Conservation (phyloP, 2,329 filamentous ascomycete genomes). For the Sarocladiaceae sp. region DNA sequence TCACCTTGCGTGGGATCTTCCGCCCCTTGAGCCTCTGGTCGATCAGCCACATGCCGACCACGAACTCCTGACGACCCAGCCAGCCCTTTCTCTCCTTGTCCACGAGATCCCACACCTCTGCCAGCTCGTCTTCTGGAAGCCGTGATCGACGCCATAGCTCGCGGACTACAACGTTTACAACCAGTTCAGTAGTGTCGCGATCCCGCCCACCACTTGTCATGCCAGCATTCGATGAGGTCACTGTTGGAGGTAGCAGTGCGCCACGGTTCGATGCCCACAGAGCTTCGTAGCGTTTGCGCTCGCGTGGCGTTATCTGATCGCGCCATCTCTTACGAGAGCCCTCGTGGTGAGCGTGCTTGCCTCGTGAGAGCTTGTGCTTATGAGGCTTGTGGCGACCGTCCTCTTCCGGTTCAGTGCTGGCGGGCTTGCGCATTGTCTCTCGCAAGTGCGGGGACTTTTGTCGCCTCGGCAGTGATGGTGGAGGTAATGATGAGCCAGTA, state of each 20-base stretch:
- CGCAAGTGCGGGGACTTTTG: slow-evolving; percentile 53
- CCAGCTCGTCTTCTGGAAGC: slow-evolving; percentile 62
- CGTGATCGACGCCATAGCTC: slow-evolving; percentile 74
- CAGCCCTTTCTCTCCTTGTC: slow-evolving; percentile 51
- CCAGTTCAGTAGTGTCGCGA: slow-evolving; percentile 40
- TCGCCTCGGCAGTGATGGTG: slow-evolving; percentile 32
- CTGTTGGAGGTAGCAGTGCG: slow-evolving; percentile 33
- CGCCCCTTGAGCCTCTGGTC: slow-evolving; percentile 76
- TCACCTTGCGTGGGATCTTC: slow-evolving; percentile 69
- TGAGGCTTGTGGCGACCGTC: slow-evolving; percentile 43
- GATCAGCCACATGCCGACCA: slow-evolving; percentile 78
- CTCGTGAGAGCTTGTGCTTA: slow-evolving; percentile 46
- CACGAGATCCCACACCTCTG: slow-evolving; percentile 74
- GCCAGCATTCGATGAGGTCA: slow-evolving; percentile 10
- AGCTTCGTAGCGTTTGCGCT: slow-evolving; percentile 78
- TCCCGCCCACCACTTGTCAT: slow-evolving; percentile 12
- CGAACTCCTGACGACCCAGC: slow-evolving; percentile 67
- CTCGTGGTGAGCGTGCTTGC: slow-evolving; percentile 71
- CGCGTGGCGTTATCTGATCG: slow-evolving; percentile 65
- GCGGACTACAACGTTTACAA: slow-evolving; percentile 64
- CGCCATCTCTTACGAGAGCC: slow-evolving; percentile 73
- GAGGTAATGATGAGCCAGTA: slow-evolving; percentile 29
- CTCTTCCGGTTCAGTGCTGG: slow-evolving; percentile 39
- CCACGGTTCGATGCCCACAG: slow-evolving; percentile 82
- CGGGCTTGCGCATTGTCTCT: slow-evolving; percentile 60